Evolutionary conservation across 2,329 filamentous ascomycete species (phyloP).

Genomic region (Aspergillus versicolor): DNA sequence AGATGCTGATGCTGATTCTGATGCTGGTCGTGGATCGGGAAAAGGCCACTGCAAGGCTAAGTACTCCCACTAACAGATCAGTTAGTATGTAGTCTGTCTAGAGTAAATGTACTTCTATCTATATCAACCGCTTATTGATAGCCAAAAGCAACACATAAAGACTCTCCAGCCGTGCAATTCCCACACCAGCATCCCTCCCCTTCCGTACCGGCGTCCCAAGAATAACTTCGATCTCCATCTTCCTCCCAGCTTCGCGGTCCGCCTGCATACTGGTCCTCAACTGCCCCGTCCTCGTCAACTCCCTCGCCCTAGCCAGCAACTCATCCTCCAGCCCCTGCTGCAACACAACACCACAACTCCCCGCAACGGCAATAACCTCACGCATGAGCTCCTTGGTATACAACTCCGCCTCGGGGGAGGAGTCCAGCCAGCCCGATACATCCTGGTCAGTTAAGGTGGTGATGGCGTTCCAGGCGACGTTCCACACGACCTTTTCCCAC

Average conservation of each 20-base stretch:
- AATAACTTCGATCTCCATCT: constrained; percentile 50
- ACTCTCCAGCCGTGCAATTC: constrained; percentile 41
- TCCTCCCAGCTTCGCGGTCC: constrained; percentile 41
- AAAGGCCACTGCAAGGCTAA: neutral
- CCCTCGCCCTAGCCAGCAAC: constrained; percentile 39
- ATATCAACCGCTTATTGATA: constrained; percentile 22
- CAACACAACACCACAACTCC: constrained; percentile 39
- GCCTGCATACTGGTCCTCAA: constrained; percentile 49
- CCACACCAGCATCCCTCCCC: constrained; percentile 39
- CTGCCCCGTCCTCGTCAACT: constrained; percentile 29
- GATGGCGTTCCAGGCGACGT: constrained; percentile 42
- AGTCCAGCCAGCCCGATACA: constrained; percentile 43
- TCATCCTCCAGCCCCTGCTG: constrained; percentile 38
- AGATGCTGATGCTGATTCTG: no score
- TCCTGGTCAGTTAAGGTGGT: constrained; percentile 46
- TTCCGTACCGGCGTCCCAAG: constrained; percentile 43
- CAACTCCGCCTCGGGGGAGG: constrained; percentile 39
- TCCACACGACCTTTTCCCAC: constrained; percentile 46
- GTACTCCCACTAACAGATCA: neutral
- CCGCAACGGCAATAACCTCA: constrained; percentile 45
- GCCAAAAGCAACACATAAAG: constrained; percentile 36
- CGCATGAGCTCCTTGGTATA: constrained; percentile 43
- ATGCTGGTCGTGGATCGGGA: no score
- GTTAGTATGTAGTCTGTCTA: neutral
- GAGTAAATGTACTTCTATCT: neutral